Base-by-base conservation (phyloP, 345 rosid species). In the Aethionema arabicum region DNA sequence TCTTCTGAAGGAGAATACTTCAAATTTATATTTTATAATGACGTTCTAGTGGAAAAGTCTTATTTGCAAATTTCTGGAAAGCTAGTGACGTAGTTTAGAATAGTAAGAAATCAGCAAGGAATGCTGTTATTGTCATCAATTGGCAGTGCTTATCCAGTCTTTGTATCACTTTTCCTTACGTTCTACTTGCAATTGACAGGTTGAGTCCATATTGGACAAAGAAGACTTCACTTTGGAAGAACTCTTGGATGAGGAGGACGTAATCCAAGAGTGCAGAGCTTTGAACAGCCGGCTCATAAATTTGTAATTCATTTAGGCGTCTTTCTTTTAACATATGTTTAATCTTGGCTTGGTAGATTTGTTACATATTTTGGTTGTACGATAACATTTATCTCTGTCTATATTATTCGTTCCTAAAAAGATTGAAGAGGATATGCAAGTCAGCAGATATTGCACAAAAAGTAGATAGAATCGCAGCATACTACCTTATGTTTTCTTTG, bases 251-350 rank as follows among this genome's bases (percentile, higher is more conserved):
- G 99, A 95, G 77, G 99, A 95, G 83, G 99, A 95, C 65, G 83
- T 90, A 67, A 88, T 95, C 72, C 99, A 95, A 78, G 99, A 95
- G 63, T 95, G 99, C 96, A 95, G 92, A 77, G 97, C 91, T 52
- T 78, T 95, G 67, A 95, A 95, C 80, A 86, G 89, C 59, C 97
- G 99, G 42, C 97, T 95, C 30, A 88, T 95, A 46, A 86, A 88
- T 74, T 95, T 90, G 99, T 95, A 88, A 82, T 50, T 55, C 77
- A 56, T 48, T 68, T 56, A 16, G 65, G 48, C 54, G 12, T 66
- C 56, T 11, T 30, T 39, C 4, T 14, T 31, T 41, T 56, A 29
- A 52, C 12, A 27, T 57, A 43, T 14, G 45, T 45, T 62, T 70
- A 41, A 68, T 61, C 59, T 41, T 42, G 53, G 50, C 2, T 21